phyloP scores from a whole-genome alignment of 129 eudicot species.

The Flaveria linearis region DNA sequence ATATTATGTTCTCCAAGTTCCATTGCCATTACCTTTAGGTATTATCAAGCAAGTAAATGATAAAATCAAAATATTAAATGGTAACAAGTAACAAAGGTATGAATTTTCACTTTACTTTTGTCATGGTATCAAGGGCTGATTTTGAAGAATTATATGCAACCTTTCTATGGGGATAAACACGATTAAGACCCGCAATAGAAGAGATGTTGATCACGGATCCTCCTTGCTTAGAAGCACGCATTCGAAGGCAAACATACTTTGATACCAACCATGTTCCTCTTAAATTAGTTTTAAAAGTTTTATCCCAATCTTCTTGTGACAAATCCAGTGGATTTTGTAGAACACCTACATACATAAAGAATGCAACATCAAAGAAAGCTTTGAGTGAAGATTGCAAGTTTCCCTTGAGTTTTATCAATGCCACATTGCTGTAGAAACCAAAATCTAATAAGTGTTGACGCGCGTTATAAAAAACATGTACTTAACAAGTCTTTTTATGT shows the following conservation, averaged over 20 bases:
- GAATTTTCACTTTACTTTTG: background rate
- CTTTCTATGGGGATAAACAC: background rate
- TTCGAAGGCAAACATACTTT: background rate
- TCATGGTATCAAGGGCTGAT: background rate
- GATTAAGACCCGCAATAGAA: background rate
- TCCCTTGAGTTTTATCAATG: too few species aligned
- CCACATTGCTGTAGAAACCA: too few species aligned
- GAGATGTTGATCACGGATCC: background rate
- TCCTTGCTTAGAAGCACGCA: background rate
- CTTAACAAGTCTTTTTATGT: too few species aligned
- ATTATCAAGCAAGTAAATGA: background rate
- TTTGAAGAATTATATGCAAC: constrained; percentile 1
- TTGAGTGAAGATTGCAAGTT: too few species aligned
- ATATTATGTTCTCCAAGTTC: constrained; percentile 68
- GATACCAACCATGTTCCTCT: background rate
- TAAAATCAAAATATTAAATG: too few species aligned
- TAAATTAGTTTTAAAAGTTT: background rate
- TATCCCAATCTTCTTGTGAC: constrained; percentile 5
- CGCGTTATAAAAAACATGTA: too few species aligned
- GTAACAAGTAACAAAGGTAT: too few species aligned
- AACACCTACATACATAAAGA: background rate
- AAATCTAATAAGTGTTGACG: too few species aligned
- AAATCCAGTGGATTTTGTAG: background rate
- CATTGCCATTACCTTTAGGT: constrained; percentile 59
- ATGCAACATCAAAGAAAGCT: background rate